A percentile compares a stretch with the other conserved stretches of the same genome.
Evolutionary conservation across 768 basidiomycete species (phyloP).

Genomic region (Ramaria sp.): DNA sequence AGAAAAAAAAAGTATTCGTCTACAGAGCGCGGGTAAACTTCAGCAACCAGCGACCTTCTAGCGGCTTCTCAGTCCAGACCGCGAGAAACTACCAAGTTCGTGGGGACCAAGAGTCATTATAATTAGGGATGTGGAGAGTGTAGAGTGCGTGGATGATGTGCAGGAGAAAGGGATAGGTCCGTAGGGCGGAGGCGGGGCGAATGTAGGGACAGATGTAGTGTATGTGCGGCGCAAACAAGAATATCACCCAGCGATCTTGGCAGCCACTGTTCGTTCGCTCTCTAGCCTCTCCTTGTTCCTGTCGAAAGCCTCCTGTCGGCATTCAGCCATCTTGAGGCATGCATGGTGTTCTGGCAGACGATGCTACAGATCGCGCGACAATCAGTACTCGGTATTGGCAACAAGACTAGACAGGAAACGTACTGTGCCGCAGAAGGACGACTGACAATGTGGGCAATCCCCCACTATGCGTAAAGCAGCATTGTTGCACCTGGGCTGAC

Average conservation of each 20-base stretch:
- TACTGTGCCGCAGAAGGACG: conserved; percentile 69
- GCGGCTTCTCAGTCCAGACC: background rate
- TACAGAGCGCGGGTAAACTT: conserved; percentile 1
- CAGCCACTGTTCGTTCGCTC: conserved; percentile 75
- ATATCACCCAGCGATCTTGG: conserved; percentile 63
- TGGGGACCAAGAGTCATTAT: background rate
- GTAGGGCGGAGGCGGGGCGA: conserved; percentile 5
- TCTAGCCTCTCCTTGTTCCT: conserved; percentile 82
- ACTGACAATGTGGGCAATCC: conserved; percentile 70
- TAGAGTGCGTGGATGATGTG: conserved; percentile 30
- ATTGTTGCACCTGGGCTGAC: conserved; percentile 53
- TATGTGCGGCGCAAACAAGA: background rate
- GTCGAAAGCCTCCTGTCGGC: conserved; percentile 80
- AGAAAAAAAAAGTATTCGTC: conserved; percentile 3
- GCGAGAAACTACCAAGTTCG: background rate
- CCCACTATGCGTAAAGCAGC: conserved; percentile 79
- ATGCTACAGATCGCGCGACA: conserved; percentile 38
- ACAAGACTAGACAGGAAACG: conserved; percentile 20
- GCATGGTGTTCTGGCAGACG: conserved; percentile 83
- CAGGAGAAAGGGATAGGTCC: conserved; percentile 9
- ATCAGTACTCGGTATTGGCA: conserved; percentile 14
- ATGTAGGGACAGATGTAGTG: conserved; percentile 8
- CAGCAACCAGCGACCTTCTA: background rate
- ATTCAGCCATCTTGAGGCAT: conserved; percentile 75
- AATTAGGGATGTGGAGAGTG: background rate